A percentile compares a stretch with the other conserved stretches of the same genome.
Evolutionary conservation across 139 green algal species (phyloP).

Genomic region (Haematococcus lacustris): DNA sequence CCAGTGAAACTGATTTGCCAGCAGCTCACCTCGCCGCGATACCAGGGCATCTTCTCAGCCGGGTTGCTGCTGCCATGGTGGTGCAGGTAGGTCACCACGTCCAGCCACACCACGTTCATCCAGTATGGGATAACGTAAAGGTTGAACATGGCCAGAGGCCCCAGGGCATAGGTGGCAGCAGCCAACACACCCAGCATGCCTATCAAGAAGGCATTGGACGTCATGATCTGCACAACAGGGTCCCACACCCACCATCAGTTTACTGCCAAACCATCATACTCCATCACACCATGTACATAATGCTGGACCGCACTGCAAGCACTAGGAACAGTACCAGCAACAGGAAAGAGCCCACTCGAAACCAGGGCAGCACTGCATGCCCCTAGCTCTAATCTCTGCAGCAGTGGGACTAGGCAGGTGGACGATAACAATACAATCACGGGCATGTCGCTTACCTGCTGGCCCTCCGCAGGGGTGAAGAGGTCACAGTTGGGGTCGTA

Average conservation of each 20-base stretch:
- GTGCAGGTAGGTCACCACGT: slow-evolving; percentile 94
- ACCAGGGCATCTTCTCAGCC: slow-evolving; percentile 86
- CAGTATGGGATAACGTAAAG: slow-evolving; percentile 89
- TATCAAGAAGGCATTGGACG: slow-evolving; percentile 72
- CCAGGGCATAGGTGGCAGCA: slow-evolving; percentile 60
- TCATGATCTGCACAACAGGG: too few relatives aligned
- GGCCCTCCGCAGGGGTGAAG: slow-evolving; percentile 56
- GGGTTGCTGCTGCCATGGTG: slow-evolving; percentile 74
- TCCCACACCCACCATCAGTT: too few relatives aligned
- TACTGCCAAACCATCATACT: too few relatives aligned
- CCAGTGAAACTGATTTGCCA: too few relatives aligned
- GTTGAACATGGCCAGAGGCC: slow-evolving; percentile 71
- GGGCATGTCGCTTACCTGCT: slow-evolving; percentile 35
- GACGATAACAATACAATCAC: neutral
- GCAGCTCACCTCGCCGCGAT: slow-evolving; percentile 58
- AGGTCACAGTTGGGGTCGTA: slow-evolving; percentile 84
- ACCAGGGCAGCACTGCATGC: too few relatives aligned
- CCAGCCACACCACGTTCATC: slow-evolving; percentile 88
- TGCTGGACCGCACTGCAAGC: neutral
- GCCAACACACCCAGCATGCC: slow-evolving; percentile 76
- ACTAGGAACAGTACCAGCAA: too few relatives aligned
- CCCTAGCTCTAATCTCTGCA: too few relatives aligned
- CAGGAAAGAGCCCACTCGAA: too few relatives aligned
- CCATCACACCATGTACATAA: neutral
- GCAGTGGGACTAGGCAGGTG: too few relatives aligned